phyloP scores from a whole-genome alignment of 306 rosid species.

The Lathyrus sativus region DNA sequence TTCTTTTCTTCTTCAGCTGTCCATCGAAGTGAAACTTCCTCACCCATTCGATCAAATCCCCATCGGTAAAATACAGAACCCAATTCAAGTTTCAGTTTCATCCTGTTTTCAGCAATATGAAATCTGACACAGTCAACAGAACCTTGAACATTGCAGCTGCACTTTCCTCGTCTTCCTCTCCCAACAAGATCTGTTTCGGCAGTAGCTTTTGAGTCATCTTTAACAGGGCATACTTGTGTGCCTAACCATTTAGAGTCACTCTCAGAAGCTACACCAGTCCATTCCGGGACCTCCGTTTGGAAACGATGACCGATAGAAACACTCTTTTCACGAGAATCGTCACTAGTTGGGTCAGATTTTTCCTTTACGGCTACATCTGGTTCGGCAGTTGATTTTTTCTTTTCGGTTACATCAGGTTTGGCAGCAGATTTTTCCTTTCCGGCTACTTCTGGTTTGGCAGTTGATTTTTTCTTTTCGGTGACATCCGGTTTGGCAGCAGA shows the following conservation, averaged over 20 bases:
- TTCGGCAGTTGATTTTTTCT: background rate
- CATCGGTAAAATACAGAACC: conserved; percentile 66
- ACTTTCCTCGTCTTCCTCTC: conserved; percentile 55
- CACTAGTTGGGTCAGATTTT: conserved; percentile 28
- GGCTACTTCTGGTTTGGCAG: background rate
- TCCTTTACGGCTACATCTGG: conserved; percentile 27
- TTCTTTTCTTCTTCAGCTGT: conserved; percentile 64
- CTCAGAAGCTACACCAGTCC: conserved; percentile 67
- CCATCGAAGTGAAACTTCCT: conserved; percentile 88
- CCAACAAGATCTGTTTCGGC: conserved; percentile 41
- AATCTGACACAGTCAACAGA: conserved; percentile 79
- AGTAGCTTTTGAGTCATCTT: conserved; percentile 25
- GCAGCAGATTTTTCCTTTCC: background rate
- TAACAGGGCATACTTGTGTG: conserved; percentile 59
- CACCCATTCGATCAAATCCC: conserved; percentile 83
- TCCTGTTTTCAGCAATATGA: conserved; percentile 79
- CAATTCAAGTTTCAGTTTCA: conserved; percentile 73
- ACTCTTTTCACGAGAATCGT: conserved; percentile 36
- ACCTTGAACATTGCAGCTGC: conserved; percentile 60
- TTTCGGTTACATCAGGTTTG: conserved; percentile 20
- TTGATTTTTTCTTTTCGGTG: background rate
- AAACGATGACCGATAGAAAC: conserved; percentile 55
- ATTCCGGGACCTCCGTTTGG: conserved; percentile 76
- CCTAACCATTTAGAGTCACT: conserved; percentile 83
- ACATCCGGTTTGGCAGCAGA: background rate